Evolutionary conservation across 1,139 yeast species (phyloP), one percentile per base, ranked within the genome.

Genomic region (Magnusiomyces tetraspermus): DNA sequence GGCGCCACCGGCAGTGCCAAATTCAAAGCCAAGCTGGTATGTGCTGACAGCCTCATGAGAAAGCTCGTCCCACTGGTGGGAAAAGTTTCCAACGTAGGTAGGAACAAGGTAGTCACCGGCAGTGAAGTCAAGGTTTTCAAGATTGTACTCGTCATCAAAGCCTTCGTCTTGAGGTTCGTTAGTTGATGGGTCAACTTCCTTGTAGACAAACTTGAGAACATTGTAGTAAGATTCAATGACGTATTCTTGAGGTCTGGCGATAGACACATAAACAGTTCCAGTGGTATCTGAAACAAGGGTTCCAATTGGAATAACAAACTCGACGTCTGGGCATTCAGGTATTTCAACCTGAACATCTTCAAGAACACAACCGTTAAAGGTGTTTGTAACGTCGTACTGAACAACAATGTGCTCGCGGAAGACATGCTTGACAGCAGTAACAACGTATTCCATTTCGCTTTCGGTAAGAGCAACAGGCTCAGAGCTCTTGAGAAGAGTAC

Each of bases 361-460:
- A 59, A 92, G 76, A 48, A 85, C 77, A 54, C 83, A 79, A 60
- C 83, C 90, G 48, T 82, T 81, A 62, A 90, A 77, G 1, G 98
- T 92, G 71, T 92, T 94, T 57, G 83, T 79, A 60, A 94, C 80
- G 60, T 85, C 81, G 70, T 80, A 92, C 73, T 92, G 96, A 59
- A 92, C 73, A 33, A 92, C 94, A 65, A 89, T 72, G 67, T 88
- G 85, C 43, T 79, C 78, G 52, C 79, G 71, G 71, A 85, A 92
- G 56, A 89, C 72, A 68, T 90, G 97, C 69, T 87, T 89, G 54
- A 86, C 76, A 37, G 86, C 92, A 52, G 78, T 77, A 52, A 94
- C 96, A 51, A 88, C 92, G 67, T 89, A 89, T 70, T 92, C 99
- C 59, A 95, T 89, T 67, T 90, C 98, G 58, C 80, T 78, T 67